These are phyloP conservation scores for Haplographium delicatum DNA, from an alignment of 495 filamentous ascomycete species.

Conservation along the genomic window DNA sequence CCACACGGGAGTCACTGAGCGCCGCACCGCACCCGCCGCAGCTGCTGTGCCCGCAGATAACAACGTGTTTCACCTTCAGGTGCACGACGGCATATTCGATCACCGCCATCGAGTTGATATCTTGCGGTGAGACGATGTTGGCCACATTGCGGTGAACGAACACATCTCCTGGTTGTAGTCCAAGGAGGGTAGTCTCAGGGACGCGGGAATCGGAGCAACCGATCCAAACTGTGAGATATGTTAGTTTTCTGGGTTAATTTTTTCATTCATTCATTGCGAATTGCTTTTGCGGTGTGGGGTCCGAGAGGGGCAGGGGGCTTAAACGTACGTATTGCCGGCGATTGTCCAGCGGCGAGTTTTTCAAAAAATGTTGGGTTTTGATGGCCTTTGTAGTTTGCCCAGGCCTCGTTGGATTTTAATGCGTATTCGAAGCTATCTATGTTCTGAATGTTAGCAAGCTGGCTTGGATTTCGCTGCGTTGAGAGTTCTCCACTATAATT, in stretches of 20 bases:
- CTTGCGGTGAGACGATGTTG: slow-evolving; percentile 73
- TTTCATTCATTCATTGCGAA: neutral
- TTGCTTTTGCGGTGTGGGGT: neutral
- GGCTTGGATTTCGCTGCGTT: neutral
- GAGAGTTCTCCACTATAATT: neutral
- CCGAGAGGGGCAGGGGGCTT: slow-evolving; percentile 19
- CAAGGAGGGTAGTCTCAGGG: slow-evolving; percentile 80
- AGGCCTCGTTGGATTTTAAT: slow-evolving; percentile 64
- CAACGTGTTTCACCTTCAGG: slow-evolving; percentile 74
- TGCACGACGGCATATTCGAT: slow-evolving; percentile 75
- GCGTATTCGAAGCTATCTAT: slow-evolving; percentile 49
- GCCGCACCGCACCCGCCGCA: slow-evolving; percentile 76
- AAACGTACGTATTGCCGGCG: slow-evolving; percentile 61
- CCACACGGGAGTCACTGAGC: slow-evolving; percentile 60
- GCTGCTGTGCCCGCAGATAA: slow-evolving; percentile 77
- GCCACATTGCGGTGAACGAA: slow-evolving; percentile 96
- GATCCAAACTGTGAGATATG: slow-evolving; percentile 60
- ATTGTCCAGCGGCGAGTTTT: slow-evolving; percentile 61
- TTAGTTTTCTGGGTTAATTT: neutral
- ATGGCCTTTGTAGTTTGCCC: slow-evolving; percentile 58
- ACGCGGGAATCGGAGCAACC: slow-evolving; percentile 88
- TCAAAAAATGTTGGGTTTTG: slow-evolving; percentile 70
- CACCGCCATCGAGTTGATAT: slow-evolving; percentile 71
- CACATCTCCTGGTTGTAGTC: slow-evolving; percentile 78
- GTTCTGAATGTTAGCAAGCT: neutral